A percentile compares a stretch with the other conserved stretches of the same genome.
These are phyloP conservation scores for Ogataea dorogensis DNA, from an alignment of 805 yeast genomes.

Conservation along the genomic window DNA sequence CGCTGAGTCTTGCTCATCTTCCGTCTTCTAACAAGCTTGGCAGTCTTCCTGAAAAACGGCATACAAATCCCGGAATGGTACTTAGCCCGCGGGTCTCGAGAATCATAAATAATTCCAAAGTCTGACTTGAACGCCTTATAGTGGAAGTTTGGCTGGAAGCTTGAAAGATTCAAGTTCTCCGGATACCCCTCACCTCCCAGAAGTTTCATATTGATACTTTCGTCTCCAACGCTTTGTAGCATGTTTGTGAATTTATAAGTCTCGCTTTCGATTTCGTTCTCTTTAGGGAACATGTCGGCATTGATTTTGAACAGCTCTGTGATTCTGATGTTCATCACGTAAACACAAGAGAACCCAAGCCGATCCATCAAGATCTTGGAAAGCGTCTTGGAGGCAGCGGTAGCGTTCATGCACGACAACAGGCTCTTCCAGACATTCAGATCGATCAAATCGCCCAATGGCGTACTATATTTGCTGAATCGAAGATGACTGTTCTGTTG, in stretches of 20 bases:
- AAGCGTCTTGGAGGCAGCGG: conserved; percentile 42
- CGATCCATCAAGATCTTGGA: conserved; percentile 37
- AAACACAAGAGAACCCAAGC: conserved; percentile 43
- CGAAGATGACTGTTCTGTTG: conserved; percentile 47
- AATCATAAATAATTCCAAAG: conserved; percentile 47
- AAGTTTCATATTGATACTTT: conserved; percentile 42
- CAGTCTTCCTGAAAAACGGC: conserved; percentile 47
- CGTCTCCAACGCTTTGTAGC: conserved; percentile 38
- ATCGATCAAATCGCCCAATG: conserved; percentile 32
- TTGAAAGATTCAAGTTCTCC: conserved; percentile 17
- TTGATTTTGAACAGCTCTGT: conserved; percentile 46
- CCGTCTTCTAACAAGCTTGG: conserved; percentile 43
- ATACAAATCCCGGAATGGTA: conserved; percentile 50
- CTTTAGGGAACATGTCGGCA: conserved; percentile 43
- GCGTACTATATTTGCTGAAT: conserved; percentile 35
- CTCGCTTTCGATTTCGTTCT: conserved; percentile 44
- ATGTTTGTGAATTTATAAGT: conserved; percentile 39
- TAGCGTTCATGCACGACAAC: conserved; percentile 39
- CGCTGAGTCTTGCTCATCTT: conserved; percentile 13
- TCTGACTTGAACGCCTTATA: conserved; percentile 48
- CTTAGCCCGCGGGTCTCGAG: conserved; percentile 30
- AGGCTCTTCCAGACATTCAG: conserved; percentile 38
- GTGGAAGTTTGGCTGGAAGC: conserved; percentile 36
- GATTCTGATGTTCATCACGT: conserved; percentile 49
- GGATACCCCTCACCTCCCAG: conserved; percentile 43